Evolutionary conservation across 768 basidiomycete species (phyloP), one percentile per base, ranked within the genome.

Genomic region (Leccinum incarnatum): DNA sequence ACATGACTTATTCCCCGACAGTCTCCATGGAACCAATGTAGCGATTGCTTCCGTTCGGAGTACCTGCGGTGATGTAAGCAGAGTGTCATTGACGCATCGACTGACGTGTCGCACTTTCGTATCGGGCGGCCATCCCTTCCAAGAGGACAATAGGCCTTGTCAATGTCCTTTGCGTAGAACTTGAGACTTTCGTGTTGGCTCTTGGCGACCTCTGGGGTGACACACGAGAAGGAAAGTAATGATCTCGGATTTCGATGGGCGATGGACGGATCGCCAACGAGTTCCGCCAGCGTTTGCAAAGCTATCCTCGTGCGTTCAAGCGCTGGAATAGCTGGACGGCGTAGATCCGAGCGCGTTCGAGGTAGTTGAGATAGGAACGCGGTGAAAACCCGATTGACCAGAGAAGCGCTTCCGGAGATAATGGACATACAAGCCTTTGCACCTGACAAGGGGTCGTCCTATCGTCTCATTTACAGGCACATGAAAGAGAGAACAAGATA

Each of bases 211-310:
- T 86, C 83, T 9, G 75, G 74, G 0, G 85, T 62, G 32, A 88
- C 77, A 62, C 84, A 84, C 11, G 81, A 87, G 65, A 91, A 91
- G 7, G 88, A 89, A 52, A 91, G 74, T 2, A 84, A 75, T 5
- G 83, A 88, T n/a, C 67, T 57, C 11, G 88, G 84, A 64, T 86
- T 78, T 27, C 83, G 80, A 11, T 73, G 67, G 10, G 77, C 75
- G 36, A 86, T 78, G 23, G 71, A 69, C 12, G 78, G 69, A 62
- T 82, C 77, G 17, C 71, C 74, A 15, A 74, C 75, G n/a, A 87
- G 71, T 30, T 82, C 78, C 10, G 84, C 78, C 36, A 90, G 76
- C 51, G 72, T 78, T 9, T 64, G 70, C 6, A 92, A 71, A 0
- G 89, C 89, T 3, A 63, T 64, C 50, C 72, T 68, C 80, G 89